Evolutionary conservation across 2,329 filamentous ascomycete genomes (phyloP).

Genomic region (Pestalotiopsis sp.): DNA sequence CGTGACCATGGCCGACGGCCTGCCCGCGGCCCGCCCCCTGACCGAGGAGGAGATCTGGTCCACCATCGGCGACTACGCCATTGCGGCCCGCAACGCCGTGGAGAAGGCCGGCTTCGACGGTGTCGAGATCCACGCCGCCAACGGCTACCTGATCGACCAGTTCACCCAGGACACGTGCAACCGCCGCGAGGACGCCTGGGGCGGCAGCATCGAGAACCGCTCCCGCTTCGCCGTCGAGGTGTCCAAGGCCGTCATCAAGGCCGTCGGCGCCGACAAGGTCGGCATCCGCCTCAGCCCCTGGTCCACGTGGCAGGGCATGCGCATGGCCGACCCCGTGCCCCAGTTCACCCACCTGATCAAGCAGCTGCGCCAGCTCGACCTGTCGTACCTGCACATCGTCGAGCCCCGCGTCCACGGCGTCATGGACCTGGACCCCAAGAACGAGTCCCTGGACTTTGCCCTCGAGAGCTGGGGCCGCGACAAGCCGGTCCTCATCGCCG

Average conservation of each 20-base stretch:
- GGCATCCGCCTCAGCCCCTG: slow-evolving; percentile 55
- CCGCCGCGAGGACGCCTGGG: slow-evolving; percentile 53
- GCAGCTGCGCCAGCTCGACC: slow-evolving; percentile 46
- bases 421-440: slow-evolving; percentile 12
- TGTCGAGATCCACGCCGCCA: slow-evolving; percentile 28
- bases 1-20: background rate
- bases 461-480: slow-evolving; percentile 17
- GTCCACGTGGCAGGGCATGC: slow-evolving; percentile 55
- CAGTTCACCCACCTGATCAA: slow-evolving; percentile 56
- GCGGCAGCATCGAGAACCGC: slow-evolving; percentile 55
- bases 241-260: slow-evolving; percentile 46
- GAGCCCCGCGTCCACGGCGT: slow-evolving; percentile 44
- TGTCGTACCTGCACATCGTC: slow-evolving; percentile 58
- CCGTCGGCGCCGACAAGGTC: slow-evolving; percentile 47
- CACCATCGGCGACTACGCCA: slow-evolving; percentile 15
- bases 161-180: slow-evolving; percentile 56
- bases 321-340: slow-evolving; percentile 53
- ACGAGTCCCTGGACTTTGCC: slow-evolving; percentile 29
- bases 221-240: slow-evolving; percentile 53
- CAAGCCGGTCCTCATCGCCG: slow-evolving; percentile 46
- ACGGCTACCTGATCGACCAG: slow-evolving; percentile 54
- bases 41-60: slow-evolving; percentile 21
- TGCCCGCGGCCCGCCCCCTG: slow-evolving; percentile 23
- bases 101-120: slow-evolving; percentile 26
- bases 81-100: slow-evolving; percentile 18